Evolutionary conservation across 768 basidiomycete genomes (phyloP).

Genomic region (Albatrellus ellisii): DNA sequence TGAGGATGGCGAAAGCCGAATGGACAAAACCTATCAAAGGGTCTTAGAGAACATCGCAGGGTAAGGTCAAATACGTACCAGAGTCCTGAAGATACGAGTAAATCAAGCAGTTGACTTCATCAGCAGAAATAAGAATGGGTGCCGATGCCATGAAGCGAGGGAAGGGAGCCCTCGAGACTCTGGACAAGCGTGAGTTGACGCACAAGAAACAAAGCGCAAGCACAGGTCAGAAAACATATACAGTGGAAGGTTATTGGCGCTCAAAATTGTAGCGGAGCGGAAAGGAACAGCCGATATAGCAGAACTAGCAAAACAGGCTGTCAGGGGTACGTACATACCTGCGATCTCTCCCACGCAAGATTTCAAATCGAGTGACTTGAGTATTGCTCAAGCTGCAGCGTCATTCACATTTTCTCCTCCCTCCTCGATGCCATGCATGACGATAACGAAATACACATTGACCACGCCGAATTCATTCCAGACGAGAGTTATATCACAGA

Average conservation of each 20-base stretch:
- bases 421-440: neutral
- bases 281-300: too few species aligned
- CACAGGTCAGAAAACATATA: too few species aligned
- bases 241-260: too few species aligned
- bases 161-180: too few species aligned
- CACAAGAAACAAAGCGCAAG: too few species aligned
- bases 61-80: slow-evolving; percentile 28
- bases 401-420: neutral
- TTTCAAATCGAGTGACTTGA: too few species aligned
- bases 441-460: neutral
- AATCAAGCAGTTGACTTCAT: slow-evolving; percentile 77
- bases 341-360: too few species aligned
- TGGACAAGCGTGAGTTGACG: too few species aligned
- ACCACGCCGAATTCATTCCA: neutral
- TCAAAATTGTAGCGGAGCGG: too few species aligned
- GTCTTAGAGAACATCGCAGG: neutral
- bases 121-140: slow-evolving; percentile 56
- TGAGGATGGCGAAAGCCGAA: slow-evolving; percentile 68
- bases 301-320: too few species aligned
- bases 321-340: too few species aligned
- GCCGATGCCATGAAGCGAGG: slow-evolving; percentile 17
- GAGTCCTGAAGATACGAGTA: slow-evolving; percentile 79
- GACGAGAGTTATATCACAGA: slow-evolving; percentile 22
- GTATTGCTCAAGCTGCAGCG: too few species aligned
- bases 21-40: slow-evolving; percentile 54